Base-by-base conservation (phyloP, 1,284 basidiomycete genomes). In the Singerocomus inundabilis region DNA sequence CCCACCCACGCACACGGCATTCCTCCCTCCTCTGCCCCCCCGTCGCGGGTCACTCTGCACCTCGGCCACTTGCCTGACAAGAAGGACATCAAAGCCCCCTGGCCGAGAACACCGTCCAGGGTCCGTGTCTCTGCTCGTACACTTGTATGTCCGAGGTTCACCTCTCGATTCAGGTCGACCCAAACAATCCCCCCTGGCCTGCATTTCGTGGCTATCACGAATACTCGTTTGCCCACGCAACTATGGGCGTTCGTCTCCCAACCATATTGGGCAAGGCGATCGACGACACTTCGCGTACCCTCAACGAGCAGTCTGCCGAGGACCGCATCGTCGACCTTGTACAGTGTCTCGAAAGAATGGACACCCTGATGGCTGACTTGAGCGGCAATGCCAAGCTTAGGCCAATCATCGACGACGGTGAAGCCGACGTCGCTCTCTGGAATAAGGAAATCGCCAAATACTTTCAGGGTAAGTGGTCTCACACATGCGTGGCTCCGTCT, bases 161-260 rank as follows among this genome's bases (percentile, higher is more conserved):
- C 36, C 5, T 26, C 31, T 44, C 31, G 41, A 42, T 6, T 34
- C 48, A 87, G 84, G 78, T 90, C 49, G 84, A 94, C 69, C 91
- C 93, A 34, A 92, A 98, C 74, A 93, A 97, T 75, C 95, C 95
- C 29, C 95, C 95, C 44, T 98, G 93, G 94, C 94, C 94, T 28
- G 93, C 90, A 1, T 93, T 84, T 74, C 85, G 93, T 54, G 94
- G 94, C 9, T 97, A 97, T 72, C 93, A 97, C 70, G 91, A 94
- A 71, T 97, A 93, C 71, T 95, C 93, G 2, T 95, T 95, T 69
- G 93, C 93, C 46, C 88, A 95, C 64, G 91, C 91, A 33, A 92
- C 90, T 8, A 97, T 97, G 93, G 91, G 92, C 56, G 86, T 91
- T 42, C 88, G 95, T 52, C 80, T 98, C 32, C 94, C 95, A 1